Percentiles rank a stretch among this genome's conserved stretches.
phyloP scores from a whole-genome alignment of 352 stramenopile genomes.

The Phytopythium oedochilum region DNA sequence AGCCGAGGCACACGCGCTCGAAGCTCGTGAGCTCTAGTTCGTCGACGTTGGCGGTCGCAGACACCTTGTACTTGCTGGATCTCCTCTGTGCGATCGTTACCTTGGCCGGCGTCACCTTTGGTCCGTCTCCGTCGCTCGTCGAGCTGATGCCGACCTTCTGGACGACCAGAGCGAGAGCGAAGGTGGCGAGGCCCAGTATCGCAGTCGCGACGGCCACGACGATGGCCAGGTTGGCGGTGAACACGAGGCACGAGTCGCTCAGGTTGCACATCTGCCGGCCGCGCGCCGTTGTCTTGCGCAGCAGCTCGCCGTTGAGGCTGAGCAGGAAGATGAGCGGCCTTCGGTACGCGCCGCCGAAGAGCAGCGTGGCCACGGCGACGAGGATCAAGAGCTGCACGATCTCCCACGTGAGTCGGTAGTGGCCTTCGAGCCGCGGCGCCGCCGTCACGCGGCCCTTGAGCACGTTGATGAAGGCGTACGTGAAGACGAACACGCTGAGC shows the following conservation, averaged over 20 bases:
- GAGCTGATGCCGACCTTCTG: neutral
- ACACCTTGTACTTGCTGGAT: neutral
- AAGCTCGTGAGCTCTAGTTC: slow-evolving; percentile 10
- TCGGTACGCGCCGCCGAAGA: slow-evolving; percentile 5
- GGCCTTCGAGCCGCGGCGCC: slow-evolving; percentile 11
- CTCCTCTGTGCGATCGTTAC: neutral
- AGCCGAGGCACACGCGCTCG: slow-evolving; percentile 15
- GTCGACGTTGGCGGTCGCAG: neutral
- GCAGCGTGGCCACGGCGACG: slow-evolving; percentile 3
- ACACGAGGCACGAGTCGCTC: slow-evolving; percentile 21
- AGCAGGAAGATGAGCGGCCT: slow-evolving; percentile 10
- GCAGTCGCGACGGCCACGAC: slow-evolving; percentile 14
- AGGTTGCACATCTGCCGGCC: slow-evolving; percentile 20
- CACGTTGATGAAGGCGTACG: slow-evolving; percentile 15
- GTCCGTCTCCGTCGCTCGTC: neutral
- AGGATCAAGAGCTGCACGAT: slow-evolving; percentile 3
- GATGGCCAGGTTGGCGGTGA: slow-evolving; percentile 18
- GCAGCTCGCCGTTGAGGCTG: slow-evolving; percentile 14
- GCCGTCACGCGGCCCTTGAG: slow-evolving; percentile 17
- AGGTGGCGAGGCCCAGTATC: slow-evolving; percentile 9
- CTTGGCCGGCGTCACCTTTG: neutral
- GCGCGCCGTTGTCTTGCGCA: slow-evolving; percentile 13
- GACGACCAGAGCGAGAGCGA: slow-evolving; percentile 3
- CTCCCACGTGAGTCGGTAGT: slow-evolving; percentile 20
- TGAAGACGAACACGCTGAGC: slow-evolving; percentile 15